A percentile compares a stretch with the other conserved stretches of the same genome.
phyloP scores from a whole-genome alignment of 139 green algal genomes.

The Chlamydomonas incerta region DNA sequence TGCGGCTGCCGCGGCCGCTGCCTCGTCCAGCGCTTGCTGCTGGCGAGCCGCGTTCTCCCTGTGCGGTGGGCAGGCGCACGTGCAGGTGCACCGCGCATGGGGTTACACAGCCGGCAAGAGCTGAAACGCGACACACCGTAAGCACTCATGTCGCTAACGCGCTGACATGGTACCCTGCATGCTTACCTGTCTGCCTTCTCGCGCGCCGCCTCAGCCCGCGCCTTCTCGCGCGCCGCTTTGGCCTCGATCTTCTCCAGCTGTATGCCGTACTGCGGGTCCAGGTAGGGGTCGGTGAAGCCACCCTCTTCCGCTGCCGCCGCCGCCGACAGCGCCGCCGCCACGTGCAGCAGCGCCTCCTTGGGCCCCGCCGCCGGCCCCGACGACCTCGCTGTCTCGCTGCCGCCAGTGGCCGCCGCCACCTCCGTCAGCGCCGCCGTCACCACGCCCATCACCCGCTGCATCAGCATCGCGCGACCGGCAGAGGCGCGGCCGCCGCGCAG shows the following conservation, averaged over 20 bases:
- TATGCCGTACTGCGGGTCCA: conserved; percentile 33
- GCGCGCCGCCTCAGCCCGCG: conserved; percentile 39
- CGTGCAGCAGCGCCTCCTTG: conserved; percentile 23
- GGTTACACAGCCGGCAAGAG: no score
- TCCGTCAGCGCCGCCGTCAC: conserved; percentile 44
- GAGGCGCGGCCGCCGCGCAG: neutral
- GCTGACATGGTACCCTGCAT: no score
- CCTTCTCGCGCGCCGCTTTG: conserved; percentile 47
- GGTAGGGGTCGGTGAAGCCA: conserved; percentile 44
- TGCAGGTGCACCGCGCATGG: no score
- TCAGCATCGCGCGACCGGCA: conserved; percentile 14
- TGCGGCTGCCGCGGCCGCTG: no score
- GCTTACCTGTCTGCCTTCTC: conserved; percentile 46
- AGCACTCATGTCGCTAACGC: no score
- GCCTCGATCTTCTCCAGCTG: conserved; percentile 54
- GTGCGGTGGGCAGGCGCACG: no score
- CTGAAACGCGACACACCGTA: no score
- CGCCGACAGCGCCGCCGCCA: conserved; percentile 28
- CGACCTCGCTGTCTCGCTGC: neutral
- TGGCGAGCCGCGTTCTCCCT: no score
- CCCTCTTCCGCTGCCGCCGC: conserved; percentile 34
- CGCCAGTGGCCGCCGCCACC: neutral
- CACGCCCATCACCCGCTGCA: conserved; percentile 38
- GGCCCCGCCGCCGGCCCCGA: neutral
- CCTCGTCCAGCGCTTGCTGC: no score